Percentiles rank a stretch among this genome's conserved stretches.
Evolutionary conservation across 2,329 filamentous ascomycete genomes (phyloP).

Genomic region (Alternaria rosae): DNA sequence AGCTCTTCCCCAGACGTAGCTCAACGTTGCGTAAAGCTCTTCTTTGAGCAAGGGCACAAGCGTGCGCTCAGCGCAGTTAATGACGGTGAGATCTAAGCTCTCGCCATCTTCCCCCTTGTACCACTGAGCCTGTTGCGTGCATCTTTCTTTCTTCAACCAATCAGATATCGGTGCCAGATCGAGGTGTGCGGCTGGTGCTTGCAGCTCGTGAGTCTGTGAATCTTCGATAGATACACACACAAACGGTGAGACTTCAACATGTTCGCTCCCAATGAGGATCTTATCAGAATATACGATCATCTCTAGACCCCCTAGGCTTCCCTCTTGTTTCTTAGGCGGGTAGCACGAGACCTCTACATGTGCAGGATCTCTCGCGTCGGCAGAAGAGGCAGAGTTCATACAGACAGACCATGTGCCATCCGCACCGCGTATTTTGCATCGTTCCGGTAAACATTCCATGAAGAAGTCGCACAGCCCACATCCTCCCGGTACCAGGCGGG

Average conservation of each 20-base stretch:
- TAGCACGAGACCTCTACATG: rapidly evolving
- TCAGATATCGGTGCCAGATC: background rate
- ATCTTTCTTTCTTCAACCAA: background rate
- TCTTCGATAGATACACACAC: background rate
- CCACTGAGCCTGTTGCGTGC: background rate
- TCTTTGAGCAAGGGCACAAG: background rate
- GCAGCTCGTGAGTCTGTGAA: background rate
- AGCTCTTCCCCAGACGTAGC: slow-evolving; percentile 15
- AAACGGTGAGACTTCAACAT: background rate
- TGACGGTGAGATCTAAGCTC: background rate
- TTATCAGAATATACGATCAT: background rate
- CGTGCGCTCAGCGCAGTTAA: background rate
- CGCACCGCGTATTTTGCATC: background rate
- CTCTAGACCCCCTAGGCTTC: background rate
- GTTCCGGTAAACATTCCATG: background rate
- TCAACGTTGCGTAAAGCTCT: slow-evolving; percentile 12
- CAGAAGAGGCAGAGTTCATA: background rate
- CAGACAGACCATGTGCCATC: background rate
- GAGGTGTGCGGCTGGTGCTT: rapidly evolving
- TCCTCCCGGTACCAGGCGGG: background rate
- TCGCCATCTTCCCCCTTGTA: rapidly evolving
- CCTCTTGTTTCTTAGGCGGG: rapidly evolving
- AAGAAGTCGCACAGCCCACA: background rate
- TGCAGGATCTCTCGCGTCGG: background rate
- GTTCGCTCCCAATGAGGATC: too few species aligned